A percentile compares a stretch with the other conserved stretches of the same genome.
Conservation (phyloP, 345 rosid species). For the Salix viminalis region DNA sequence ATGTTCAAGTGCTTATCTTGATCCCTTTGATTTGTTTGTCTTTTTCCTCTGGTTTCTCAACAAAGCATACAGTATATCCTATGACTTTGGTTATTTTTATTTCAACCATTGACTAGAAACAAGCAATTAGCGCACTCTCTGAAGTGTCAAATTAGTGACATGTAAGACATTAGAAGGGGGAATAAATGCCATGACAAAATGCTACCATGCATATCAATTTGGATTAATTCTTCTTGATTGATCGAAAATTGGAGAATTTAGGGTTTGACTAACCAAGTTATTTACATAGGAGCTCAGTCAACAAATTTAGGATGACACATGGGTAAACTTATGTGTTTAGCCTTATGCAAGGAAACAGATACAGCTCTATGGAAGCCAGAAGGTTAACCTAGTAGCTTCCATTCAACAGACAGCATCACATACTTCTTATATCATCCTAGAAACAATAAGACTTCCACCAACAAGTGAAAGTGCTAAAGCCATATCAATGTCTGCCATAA, state of each 20-base stretch:
- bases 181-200: neutral
- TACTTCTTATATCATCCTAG: neutral
- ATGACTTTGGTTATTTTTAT: neutral
- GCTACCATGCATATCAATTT: neutral
- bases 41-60: neutral
- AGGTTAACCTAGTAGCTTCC: neutral
- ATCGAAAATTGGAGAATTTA: neutral
- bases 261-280: neutral
- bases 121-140: neutral
- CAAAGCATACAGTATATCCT: neutral
- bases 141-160: neutral
- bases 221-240: neutral
- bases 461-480: neutral
- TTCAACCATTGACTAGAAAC: neutral
- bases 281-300: neutral
- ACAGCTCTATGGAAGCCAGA: neutral
- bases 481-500: neutral
- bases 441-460: neutral
- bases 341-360: neutral
- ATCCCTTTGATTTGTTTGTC: neutral
- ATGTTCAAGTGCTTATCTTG: neutral
- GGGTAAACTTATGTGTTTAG: neutral
- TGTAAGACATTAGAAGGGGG: neutral
- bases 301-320: neutral
- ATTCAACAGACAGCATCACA: neutral